phyloP scores from a whole-genome alignment of 2,329 filamentous ascomycete species.

The Pseudogymnoascus sp. region DNA sequence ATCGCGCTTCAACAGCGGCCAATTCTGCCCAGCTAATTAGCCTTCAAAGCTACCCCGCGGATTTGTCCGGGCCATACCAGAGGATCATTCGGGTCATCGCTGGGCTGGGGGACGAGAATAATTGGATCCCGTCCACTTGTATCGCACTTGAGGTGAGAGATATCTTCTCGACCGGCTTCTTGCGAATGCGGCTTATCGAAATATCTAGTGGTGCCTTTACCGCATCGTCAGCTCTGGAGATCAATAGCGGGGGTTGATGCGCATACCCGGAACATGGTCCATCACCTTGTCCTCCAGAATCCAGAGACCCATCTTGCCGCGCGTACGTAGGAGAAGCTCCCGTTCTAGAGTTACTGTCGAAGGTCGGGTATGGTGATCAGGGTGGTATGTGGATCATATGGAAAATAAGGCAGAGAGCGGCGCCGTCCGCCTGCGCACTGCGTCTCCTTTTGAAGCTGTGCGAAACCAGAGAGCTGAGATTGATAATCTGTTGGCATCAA shows the following conservation, averaged over 20 bases:
- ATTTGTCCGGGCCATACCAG: conserved; percentile 41
- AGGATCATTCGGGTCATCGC: conserved; percentile 83
- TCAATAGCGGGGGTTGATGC: neutral
- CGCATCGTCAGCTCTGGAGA: neutral
- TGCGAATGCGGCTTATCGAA: conserved; percentile 50
- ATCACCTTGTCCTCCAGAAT: conserved; percentile 60
- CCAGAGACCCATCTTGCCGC: conserved; percentile 55
- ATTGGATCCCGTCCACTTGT: conserved; percentile 56
- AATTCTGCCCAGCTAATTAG: conserved; percentile 47
- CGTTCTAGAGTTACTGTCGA: neutral
- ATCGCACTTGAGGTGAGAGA: conserved; percentile 61
- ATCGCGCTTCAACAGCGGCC: conserved; percentile 82
- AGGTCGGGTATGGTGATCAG: conserved; percentile 8
- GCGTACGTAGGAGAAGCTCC: neutral
- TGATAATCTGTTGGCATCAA: neutral
- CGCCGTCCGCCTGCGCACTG: neutral
- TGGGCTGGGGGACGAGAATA: conserved; percentile 84
- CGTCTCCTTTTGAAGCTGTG: conserved; percentile 4
- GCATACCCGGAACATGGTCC: conserved; percentile 65
- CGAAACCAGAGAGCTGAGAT: neutral
- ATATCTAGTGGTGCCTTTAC: conserved; percentile 52
- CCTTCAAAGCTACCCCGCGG: neutral
- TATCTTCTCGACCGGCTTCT: conserved; percentile 28
- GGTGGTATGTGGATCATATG: neutral
- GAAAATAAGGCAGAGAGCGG: neutral